These are phyloP conservation scores for Fonsecaea monophora DNA, from an alignment of 2,329 filamentous ascomycete species.

Conservation along the genomic window DNA sequence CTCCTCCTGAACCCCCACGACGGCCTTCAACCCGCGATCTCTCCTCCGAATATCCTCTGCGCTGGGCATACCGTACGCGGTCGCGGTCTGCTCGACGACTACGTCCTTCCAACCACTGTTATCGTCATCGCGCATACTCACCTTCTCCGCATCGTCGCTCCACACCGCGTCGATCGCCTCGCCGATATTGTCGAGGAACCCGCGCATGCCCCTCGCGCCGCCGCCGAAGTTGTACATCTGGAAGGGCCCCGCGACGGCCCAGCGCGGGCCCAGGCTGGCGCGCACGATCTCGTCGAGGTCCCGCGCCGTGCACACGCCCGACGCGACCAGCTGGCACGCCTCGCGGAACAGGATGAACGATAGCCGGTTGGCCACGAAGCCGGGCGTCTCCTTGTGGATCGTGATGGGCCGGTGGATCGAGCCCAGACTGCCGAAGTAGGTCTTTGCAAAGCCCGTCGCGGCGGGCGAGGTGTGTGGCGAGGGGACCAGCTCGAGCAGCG, in stretches of 20 bases:
- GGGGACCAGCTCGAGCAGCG: conserved; percentile 65
- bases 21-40: conserved; percentile 26
- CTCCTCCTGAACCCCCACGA: conserved; percentile 26
- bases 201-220: conserved; percentile 59
- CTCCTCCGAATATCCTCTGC: conserved; percentile 26
- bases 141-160: conserved; percentile 48
- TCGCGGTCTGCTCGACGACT: conserved; percentile 29
- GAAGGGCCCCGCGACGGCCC: conserved; percentile 64
- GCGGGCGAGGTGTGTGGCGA: conserved; percentile 50
- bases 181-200: conserved; percentile 64
- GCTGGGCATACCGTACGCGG: conserved; percentile 32
- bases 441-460: conserved; percentile 56
- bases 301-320: conserved; percentile 59
- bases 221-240: conserved; percentile 66
- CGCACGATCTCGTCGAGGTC: conserved; percentile 63
- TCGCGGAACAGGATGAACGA: conserved; percentile 64
- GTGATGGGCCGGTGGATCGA: conserved; percentile 97
- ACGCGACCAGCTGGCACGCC: conserved; percentile 61
- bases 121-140: not conserved
- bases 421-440: conserved; percentile 88
- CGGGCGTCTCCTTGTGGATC: conserved; percentile 89
- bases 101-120: conserved; percentile 23
- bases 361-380: conserved; percentile 65
- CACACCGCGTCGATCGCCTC: conserved; percentile 63
- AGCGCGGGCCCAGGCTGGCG: conserved; percentile 60